Evolutionary conservation across 2,329 filamentous ascomycete genomes (phyloP), one percentile per base, ranked within the genome.

Genomic region (Alternaria viburni): DNA sequence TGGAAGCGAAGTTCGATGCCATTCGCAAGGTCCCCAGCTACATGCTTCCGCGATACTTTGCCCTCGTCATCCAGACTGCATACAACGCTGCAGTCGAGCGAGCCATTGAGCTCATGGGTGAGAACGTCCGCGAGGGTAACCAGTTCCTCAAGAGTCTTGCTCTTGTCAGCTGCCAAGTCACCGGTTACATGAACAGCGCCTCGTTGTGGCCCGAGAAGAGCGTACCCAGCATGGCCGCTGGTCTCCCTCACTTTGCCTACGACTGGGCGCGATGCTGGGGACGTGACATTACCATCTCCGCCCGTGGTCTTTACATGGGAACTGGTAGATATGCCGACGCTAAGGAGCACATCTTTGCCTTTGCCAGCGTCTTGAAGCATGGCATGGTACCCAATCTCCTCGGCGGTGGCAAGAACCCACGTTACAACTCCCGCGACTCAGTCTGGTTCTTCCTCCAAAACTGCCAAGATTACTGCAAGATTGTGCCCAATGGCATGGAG

Each of bases 191-290:
- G 72, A 93, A 93, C 74, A 97, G 93, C 12, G 94, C 91, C 3
- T 98, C 95, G 0, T 83, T 99, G 11, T 97, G 93, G 86, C 95
- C 96, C 0, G 87, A 90, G 69, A 95, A 93, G 78, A 83, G 87
- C 19, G 93, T 97, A 1, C 93, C 95, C 2, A 95, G 91, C 52
- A 86, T 99, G 70, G 95, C 96, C 17, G 96, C 96, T 30, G 96
- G 96, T 15, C 83, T 99, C 50, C 96, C 96, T 36, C 96, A 99
- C 80, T 99, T 99, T 76, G 88, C 96, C 0, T 91, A 92, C 9
- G 91, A 93, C 72, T 99, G 96, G 94, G 94, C 95, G 54, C 88
- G 96, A 72, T 97, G 95, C 80, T 99, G 96, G 96, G 96, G 96
- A 8, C 90, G 96, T 59, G 96, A 99, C 79, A 93, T 97, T 12